These are phyloP conservation scores for Mucor piriformis DNA, from an alignment of 371 early-diverging fungal species.

Conservation along the genomic window DNA sequence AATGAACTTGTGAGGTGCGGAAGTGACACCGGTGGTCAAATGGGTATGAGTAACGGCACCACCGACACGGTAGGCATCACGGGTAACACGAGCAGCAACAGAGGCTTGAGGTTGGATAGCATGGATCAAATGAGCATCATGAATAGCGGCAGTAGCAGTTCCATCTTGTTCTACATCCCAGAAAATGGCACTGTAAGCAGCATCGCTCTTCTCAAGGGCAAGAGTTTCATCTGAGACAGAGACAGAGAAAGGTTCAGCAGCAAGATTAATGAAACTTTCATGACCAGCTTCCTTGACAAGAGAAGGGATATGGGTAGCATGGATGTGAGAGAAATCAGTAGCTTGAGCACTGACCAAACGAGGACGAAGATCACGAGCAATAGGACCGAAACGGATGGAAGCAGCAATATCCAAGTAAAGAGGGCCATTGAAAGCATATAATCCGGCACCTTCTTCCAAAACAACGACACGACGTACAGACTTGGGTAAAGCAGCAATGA, in stretches of 20 bases:
- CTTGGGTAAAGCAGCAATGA: slow-evolving; percentile 67
- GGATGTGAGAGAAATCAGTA: slow-evolving; percentile 35
- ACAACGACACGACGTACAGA: slow-evolving; percentile 60
- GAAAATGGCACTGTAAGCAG: slow-evolving; percentile 57
- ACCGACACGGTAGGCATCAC: slow-evolving; percentile 63
- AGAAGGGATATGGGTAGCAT: slow-evolving; percentile 44
- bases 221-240: slow-evolving; percentile 16
- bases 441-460: slow-evolving; percentile 62
- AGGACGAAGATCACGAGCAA: slow-evolving; percentile 38
- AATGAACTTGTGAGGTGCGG: slow-evolving; percentile 57
- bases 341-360: slow-evolving; percentile 54
- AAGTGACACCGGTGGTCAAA: slow-evolving; percentile 40
- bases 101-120: slow-evolving; percentile 30
- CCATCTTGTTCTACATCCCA: slow-evolving; percentile 67
- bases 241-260: slow-evolving; percentile 18
- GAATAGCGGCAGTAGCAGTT: slow-evolving; percentile 54
- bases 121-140: slow-evolving; percentile 51
- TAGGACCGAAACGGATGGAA: slow-evolving; percentile 64
- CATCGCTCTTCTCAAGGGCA: slow-evolving; percentile 24
- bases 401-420: slow-evolving; percentile 73
- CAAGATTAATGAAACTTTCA: slow-evolving; percentile 35
- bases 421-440: slow-evolving; percentile 61
- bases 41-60: slow-evolving; percentile 63
- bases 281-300: slow-evolving; percentile 45
- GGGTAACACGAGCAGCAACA: slow-evolving; percentile 43